Evolutionary conservation across 2,329 filamentous ascomycete genomes (phyloP).

Genomic region (Pyrenophora seminiperda): DNA sequence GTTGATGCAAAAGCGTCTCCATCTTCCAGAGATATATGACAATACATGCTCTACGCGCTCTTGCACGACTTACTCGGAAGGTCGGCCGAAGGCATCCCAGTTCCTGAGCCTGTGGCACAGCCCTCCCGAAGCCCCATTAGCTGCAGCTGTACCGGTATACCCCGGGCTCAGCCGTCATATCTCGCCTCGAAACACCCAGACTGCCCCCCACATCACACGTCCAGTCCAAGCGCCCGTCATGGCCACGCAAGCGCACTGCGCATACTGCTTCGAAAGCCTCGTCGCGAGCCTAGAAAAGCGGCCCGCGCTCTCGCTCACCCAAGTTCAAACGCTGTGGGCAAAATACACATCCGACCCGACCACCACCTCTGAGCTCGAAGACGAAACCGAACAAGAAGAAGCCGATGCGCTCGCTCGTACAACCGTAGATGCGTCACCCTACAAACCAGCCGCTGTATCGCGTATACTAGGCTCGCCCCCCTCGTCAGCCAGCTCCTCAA

Average conservation of each 20-base stretch:
- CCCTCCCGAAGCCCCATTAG: constrained; percentile 11
- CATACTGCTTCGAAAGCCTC: constrained; percentile 90
- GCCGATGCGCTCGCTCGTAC: constrained; percentile 9
- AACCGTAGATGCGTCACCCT: constrained; percentile 31
- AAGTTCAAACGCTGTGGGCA: constrained; percentile 73
- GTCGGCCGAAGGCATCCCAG: constrained; percentile 12
- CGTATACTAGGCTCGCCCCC: constrained; percentile 51
- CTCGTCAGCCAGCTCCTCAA: constrained; percentile 52
- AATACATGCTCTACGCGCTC: constrained; percentile 31
- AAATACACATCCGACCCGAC: constrained; percentile 51
- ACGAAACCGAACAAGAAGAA: constrained; percentile 6
- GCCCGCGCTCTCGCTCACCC: constrained; percentile 67
- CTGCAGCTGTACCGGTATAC: constrained; percentile 10
- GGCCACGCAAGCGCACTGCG: constrained; percentile 85
- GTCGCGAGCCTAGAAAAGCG: constrained; percentile 74
- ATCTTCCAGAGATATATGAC: constrained; percentile 1
- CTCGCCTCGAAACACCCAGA: background rate
- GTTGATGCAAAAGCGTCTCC: constrained; percentile 34
- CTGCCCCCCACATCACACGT: background rate
- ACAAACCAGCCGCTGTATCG: constrained; percentile 52
- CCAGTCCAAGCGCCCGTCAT: constrained; percentile 56
- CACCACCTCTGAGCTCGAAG: constrained; percentile 17
- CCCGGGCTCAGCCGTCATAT: constrained; percentile 17
- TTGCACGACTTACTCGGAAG: constrained; percentile 31
- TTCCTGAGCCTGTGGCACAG: constrained; percentile 13